A percentile compares a stretch with the other conserved stretches of the same genome.
phyloP scores from a whole-genome alignment of 2,329 filamentous ascomycete genomes.

The Dactylellina leptospora region DNA sequence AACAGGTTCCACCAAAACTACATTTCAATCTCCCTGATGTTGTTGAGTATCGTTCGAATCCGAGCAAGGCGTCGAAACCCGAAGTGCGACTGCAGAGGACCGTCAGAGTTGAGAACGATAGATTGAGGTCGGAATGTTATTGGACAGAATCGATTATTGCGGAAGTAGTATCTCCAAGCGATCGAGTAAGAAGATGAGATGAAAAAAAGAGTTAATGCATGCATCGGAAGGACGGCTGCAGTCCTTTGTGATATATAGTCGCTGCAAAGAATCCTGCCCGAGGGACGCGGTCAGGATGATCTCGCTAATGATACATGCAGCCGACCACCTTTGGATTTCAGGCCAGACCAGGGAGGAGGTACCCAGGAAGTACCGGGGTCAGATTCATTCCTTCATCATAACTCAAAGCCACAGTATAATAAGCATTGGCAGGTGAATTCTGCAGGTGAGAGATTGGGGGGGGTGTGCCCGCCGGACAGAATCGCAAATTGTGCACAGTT shows the following conservation, averaged over 20 bases:
- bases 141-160: slow-evolving; percentile 39
- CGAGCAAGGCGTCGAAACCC: slow-evolving; percentile 20
- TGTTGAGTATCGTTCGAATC: slow-evolving; percentile 12
- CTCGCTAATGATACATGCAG: slow-evolving; percentile 53
- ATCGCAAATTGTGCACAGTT: slow-evolving; percentile 29
- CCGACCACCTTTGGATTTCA: slow-evolving; percentile 41
- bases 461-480: slow-evolving; percentile 35
- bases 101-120: slow-evolving; percentile 19
- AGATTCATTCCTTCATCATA: slow-evolving; percentile 48
- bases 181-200: slow-evolving; percentile 51
- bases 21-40: slow-evolving; percentile 30
- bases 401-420: slow-evolving; percentile 11
- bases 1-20: slow-evolving; percentile 23
- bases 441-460: slow-evolving; percentile 46
- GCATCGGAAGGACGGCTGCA: slow-evolving; percentile 40
- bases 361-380: slow-evolving; percentile 42
- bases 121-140: slow-evolving; percentile 33
- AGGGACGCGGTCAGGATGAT: slow-evolving; percentile 47
- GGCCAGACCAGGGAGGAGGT: slow-evolving; percentile 34
- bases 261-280: slow-evolving; percentile 36
- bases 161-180: slow-evolving; percentile 41
- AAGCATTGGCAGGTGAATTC: slow-evolving; percentile 50
- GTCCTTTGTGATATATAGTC: slow-evolving; percentile 45
- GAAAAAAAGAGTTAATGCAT: slow-evolving; percentile 46
- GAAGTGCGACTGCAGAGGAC: slow-evolving; percentile 25